A percentile compares a stretch with the other conserved stretches of the same genome.
Conservation (phyloP, 2,329 filamentous ascomycete species). For the Pestalotiopsis sp. region DNA sequence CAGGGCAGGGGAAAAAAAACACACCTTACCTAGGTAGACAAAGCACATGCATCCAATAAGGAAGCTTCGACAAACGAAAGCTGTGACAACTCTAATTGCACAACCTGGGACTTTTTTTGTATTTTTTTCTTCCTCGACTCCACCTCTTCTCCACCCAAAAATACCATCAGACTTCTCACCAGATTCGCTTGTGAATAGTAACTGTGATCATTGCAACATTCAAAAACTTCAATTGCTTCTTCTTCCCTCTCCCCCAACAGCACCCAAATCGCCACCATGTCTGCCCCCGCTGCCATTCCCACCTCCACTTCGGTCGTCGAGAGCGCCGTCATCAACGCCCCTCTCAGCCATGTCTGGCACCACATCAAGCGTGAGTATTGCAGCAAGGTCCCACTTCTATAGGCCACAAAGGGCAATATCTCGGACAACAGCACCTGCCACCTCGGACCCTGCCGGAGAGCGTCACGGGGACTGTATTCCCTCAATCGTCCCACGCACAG, state of each 20-base stretch:
- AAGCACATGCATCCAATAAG: not conserved
- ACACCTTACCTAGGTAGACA: not conserved
- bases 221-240: not conserved
- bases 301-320: constrained; percentile 69
- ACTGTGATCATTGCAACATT: not conserved
- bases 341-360: constrained; percentile 71
- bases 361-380: constrained; percentile 61
- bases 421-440: not conserved
- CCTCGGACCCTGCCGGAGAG: not conserved
- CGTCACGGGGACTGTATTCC: not conserved
- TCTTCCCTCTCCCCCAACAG: not conserved
- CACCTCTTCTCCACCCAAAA: not conserved
- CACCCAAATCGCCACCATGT: constrained; percentile 32
- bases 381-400: not conserved
- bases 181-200: not conserved
- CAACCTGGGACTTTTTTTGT: not conserved
- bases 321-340: constrained; percentile 69
- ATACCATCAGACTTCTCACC: not conserved
- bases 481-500: not conserved
- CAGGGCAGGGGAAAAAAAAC: not conserved
- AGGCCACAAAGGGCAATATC: not conserved
- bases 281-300: constrained; percentile 47
- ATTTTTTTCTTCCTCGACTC: not conserved
- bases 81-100: not conserved
- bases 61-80: not conserved